Percentiles rank a stretch among this genome's conserved stretches.
phyloP scores from a whole-genome alignment of 225 moss, liverwort and hornwort genomes.

The Polytrichum formosum region DNA sequence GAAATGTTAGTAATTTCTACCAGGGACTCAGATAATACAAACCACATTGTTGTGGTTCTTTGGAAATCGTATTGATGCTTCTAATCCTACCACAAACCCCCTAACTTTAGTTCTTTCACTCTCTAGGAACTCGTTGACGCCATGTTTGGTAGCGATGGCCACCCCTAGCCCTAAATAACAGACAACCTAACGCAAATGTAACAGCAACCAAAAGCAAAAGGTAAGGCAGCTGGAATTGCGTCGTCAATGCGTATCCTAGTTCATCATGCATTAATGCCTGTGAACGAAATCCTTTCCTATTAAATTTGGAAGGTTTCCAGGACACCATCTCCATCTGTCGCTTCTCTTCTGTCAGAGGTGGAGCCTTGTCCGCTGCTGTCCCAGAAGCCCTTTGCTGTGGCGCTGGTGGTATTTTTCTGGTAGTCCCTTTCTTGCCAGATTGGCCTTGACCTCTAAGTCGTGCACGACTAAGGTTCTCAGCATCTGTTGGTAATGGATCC shows the following conservation, averaged over 20 bases:
- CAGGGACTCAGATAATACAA: no score
- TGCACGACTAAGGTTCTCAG: conserved; percentile 12
- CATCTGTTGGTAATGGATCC: conserved; percentile 38
- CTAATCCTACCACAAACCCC: no score
- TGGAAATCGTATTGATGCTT: no score
- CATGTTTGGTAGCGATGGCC: conserved; percentile 19
- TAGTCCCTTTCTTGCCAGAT: conserved; percentile 16
- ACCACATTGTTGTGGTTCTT: no score
- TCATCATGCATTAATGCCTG: conserved; percentile 8
- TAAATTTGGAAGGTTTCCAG: conserved; percentile 25
- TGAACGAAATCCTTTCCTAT: conserved; percentile 15
- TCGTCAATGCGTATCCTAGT: conserved; percentile 7
- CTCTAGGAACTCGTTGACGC: conserved; percentile 17
- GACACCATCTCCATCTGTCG: conserved; percentile 33
- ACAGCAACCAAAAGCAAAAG: conserved; percentile 23
- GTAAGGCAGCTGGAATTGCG: conserved; percentile 13
- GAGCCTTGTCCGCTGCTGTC: conserved; percentile 2
- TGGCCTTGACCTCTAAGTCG: conserved; percentile 29
- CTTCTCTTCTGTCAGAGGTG: conserved; percentile 1
- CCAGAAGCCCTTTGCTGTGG: conserved; percentile 6
- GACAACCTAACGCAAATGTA: conserved; percentile 24
- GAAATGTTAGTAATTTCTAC: no score
- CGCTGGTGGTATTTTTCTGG: conserved; percentile 14
- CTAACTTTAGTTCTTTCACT: background rate
- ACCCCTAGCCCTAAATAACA: conserved; percentile 17